Evolutionary conservation across 2,329 filamentous ascomycete genomes (phyloP).

Genomic region (Fusarium nanum): DNA sequence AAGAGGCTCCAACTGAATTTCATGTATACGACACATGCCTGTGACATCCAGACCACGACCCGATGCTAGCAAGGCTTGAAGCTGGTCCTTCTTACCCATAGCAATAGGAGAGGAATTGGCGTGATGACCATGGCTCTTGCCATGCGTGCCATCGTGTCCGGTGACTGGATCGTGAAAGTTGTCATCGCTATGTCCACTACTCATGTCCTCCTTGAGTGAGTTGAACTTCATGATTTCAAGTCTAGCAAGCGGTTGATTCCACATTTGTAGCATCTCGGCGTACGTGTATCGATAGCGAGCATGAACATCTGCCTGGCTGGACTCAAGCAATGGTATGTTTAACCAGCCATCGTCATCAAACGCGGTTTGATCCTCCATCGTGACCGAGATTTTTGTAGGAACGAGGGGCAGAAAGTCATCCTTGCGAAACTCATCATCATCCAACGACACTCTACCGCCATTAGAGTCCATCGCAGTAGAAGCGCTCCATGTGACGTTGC

Average conservation of each 20-base stretch:
- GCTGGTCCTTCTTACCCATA: slow-evolving; percentile 67
- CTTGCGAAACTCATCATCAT: slow-evolving; percentile 63
- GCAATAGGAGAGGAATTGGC: slow-evolving; percentile 62
- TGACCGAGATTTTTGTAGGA: slow-evolving; percentile 63
- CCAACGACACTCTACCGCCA: slow-evolving; percentile 62
- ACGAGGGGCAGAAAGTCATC: slow-evolving; percentile 62
- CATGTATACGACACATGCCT: slow-evolving; percentile 71
- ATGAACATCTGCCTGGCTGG: slow-evolving; percentile 61
- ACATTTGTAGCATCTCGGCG: slow-evolving; percentile 75
- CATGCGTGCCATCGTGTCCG: slow-evolving; percentile 54
- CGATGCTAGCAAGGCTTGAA: slow-evolving; percentile 62
- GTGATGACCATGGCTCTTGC: slow-evolving; percentile 51
- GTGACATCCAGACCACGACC: slow-evolving; percentile 71
- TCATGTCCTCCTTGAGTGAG: slow-evolving; percentile 63
- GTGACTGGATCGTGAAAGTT: slow-evolving; percentile 54
- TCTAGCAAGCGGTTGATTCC: slow-evolving; percentile 70
- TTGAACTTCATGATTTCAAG: slow-evolving; percentile 79
- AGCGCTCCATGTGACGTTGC: slow-evolving; percentile 63
- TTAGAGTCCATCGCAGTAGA: slow-evolving; percentile 61
- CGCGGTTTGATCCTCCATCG: slow-evolving; percentile 70
- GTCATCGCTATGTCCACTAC: slow-evolving; percentile 44
- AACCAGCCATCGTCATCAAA: slow-evolving; percentile 78
- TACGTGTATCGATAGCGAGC: slow-evolving; percentile 73
- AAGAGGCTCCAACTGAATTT: slow-evolving; percentile 70
- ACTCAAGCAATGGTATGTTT: slow-evolving; percentile 67